Conservation (phyloP, 1,284 basidiomycete species). For the Microbotryum lychnidis-dioicae region DNA sequence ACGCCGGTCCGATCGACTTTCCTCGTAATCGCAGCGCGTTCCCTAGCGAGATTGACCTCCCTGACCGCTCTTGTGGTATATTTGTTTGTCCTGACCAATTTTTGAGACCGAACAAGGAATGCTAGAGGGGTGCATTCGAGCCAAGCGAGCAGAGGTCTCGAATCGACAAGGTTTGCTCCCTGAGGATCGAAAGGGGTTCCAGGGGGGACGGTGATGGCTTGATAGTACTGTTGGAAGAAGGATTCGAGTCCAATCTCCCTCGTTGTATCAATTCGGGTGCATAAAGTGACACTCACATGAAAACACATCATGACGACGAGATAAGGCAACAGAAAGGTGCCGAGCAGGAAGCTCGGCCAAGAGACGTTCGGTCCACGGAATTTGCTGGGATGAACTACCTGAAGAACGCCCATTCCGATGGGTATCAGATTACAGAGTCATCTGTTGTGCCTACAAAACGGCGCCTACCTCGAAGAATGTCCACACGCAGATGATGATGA, state of each 20-base stretch:
- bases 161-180: no score
- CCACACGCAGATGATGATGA: conserved; percentile 60
- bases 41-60: conserved; percentile 10
- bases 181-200: conserved; percentile 18
- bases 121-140: not conserved
- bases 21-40: conserved; percentile 6
- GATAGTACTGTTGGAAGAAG: conserved; percentile 28
- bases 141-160: not conserved
- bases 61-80: not conserved
- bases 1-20: conserved; percentile 3
- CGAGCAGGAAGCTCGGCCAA: conserved; percentile 17
- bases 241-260: not conserved
- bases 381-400: conserved; percentile 22
- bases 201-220: conserved; percentile 26
- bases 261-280: no score
- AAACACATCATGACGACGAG: conserved; percentile 31
- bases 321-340: conserved; percentile 24
- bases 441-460: conserved; percentile 5
- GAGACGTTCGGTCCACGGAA: conserved; percentile 29
- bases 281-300: conserved; percentile 17
- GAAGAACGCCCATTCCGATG: not conserved
- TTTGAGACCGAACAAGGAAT: not conserved
- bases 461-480: conserved; percentile 53
- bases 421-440: not conserved
- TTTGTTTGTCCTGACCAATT: not conserved